A percentile compares a stretch with the other conserved stretches of the same genome.
These are phyloP conservation scores for Protostelium mycophagum DNA, from an alignment of 78 protist species.

Conservation along the genomic window DNA sequence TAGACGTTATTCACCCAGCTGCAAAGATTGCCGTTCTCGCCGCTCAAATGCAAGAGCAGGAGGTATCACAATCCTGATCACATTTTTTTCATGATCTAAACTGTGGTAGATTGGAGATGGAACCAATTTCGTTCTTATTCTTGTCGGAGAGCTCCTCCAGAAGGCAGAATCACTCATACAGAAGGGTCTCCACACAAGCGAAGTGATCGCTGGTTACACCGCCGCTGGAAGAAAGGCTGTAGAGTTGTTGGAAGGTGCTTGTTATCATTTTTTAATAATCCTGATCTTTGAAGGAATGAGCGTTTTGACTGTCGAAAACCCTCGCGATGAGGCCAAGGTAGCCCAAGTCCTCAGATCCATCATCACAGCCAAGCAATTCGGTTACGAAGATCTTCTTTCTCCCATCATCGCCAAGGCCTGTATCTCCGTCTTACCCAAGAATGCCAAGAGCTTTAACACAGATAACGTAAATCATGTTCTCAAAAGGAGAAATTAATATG, in stretches of 20 bases:
- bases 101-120: constrained; percentile 92
- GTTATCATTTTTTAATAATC: neutral
- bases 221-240: constrained; percentile 71
- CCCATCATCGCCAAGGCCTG: constrained; percentile 89
- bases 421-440: constrained; percentile 71
- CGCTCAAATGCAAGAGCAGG: constrained; percentile 91
- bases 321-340: constrained; percentile 32
- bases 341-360: constrained; percentile 61
- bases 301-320: constrained; percentile 23
- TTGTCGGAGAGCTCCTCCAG: constrained; percentile 96
- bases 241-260: constrained; percentile 42
- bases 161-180: constrained; percentile 86
- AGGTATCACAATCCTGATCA: constrained; percentile 42
- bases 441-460: constrained; percentile 87
- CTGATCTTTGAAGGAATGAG: constrained; percentile 5
- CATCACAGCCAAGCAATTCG: constrained; percentile 91
- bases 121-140: constrained; percentile 90
- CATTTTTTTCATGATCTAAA: constrained; percentile 2
- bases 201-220: constrained; percentile 89
- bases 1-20: constrained; percentile 97
- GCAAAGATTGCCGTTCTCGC: constrained; percentile 96
- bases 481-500: neutral
- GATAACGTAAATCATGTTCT: constrained; percentile 82
- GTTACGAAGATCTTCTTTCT: constrained; percentile 83
- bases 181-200: constrained; percentile 88